Evolutionary conservation across 2,329 filamentous ascomycete species (phyloP).

Genomic region (Penicillium sp.): DNA sequence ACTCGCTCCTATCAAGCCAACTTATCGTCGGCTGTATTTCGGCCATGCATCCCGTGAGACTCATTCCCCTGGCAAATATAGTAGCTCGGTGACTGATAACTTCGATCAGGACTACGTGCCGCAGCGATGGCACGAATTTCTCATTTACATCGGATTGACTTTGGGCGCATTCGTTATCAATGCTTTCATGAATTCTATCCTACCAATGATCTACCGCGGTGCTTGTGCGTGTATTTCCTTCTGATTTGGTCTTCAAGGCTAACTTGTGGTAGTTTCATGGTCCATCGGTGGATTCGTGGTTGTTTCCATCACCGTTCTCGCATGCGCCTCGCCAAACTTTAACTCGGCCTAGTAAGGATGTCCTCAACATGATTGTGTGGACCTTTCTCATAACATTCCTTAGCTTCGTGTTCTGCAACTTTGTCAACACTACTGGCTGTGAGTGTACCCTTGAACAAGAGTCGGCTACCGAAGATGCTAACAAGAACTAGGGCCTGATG

Average conservation of each 20-base stretch:
- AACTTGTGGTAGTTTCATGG: conserved; percentile 59
- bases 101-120: conserved; percentile 51
- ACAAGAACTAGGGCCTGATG: conserved; percentile 57
- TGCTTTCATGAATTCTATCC: conserved; percentile 63
- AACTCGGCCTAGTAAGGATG: conserved; percentile 59
- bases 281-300: conserved; percentile 68
- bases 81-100: neutral
- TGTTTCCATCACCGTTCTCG: conserved; percentile 69
- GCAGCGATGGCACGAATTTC: conserved; percentile 70
- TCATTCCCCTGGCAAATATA: neutral
- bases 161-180: conserved; percentile 65
- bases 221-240: conserved; percentile 50
- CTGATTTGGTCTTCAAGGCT: neutral
- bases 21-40: conserved; percentile 68
- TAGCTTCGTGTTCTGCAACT: conserved; percentile 60
- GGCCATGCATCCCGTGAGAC: conserved; percentile 57
- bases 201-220: conserved; percentile 68
- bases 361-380: too few species aligned
- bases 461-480: conserved; percentile 8
- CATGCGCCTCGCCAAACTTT: conserved; percentile 67
- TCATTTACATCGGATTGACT: conserved; percentile 69
- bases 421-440: conserved; percentile 70
- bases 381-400: neutral
- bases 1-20: conserved; percentile 67
- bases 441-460: conserved; percentile 4